Base-by-base conservation (phyloP, 768 basidiomycete genomes). In the Trametes punicea region DNA sequence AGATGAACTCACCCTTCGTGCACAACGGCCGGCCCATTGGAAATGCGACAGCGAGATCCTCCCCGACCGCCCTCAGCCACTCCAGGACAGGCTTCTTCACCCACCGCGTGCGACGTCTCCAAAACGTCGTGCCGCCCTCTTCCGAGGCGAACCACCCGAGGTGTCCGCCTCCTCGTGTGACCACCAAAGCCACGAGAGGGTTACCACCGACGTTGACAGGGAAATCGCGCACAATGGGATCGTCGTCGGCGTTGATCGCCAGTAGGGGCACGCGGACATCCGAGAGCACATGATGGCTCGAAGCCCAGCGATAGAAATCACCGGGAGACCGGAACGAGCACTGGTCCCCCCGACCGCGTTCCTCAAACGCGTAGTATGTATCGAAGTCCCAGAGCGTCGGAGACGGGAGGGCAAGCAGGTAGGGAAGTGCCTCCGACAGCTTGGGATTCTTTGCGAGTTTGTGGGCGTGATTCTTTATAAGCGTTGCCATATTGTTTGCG, bases 231-330 rank as follows among this genome's bases (percentile, higher is more conserved):
- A 91, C 83, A 38, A 92, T 78, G 18, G 90, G 90, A 69, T 91
- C 90, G 67, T 92, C 87, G 27, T 78, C 78, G n/a, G 90, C 79
- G 65, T 87, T 89, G 57, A 92, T 77, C 5, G 84, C 81, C 9
- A 93, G 77, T 68, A 84, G 85, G 11, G 92, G 92, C 20, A 93
- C 81, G 41, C 73, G 75, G 60, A 93, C 76, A 51, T 80, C 72
- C 50, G 71, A 69, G 21, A 91, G 71, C 44, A 82, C 74, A 41
- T 82, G 67, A 69, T 88, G 82, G 64, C 82, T 85, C 9, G 88
- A 85, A 4, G 76, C 74, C 66, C 77, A 77, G 52, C 69, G 64
- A 60, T 81, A 79, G 64, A 83, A 82, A 46, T 76, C 78, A 6
- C 59, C 46, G 42, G 74, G 75, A 8, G 73, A 69, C 30, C 71